Percentiles rank a stretch among this genome's conserved stretches.
Evolutionary conservation across 331 rosid species (phyloP).

Genomic region (Cydonia oblonga): DNA sequence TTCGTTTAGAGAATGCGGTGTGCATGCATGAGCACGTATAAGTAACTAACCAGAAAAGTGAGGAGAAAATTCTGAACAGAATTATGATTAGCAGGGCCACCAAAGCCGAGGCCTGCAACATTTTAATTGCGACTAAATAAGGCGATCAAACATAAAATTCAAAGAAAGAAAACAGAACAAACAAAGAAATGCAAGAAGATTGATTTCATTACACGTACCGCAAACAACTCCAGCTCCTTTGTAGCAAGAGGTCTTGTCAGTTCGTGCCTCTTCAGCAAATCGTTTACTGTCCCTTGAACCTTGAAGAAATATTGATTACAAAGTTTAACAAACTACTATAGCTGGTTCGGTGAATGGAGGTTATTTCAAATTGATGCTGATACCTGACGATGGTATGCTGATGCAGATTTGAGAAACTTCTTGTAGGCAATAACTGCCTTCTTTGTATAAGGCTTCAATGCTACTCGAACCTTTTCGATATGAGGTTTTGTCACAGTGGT

Average conservation of each 20-base stretch:
- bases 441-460: conserved; percentile 60
- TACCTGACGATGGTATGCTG: conserved; percentile 70
- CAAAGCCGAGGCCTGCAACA: conserved; percentile 85
- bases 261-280: conserved; percentile 60
- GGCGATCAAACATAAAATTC: conserved; percentile 6
- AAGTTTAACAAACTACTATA: not conserved
- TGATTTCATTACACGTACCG: conserved; percentile 37
- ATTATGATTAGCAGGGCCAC: conserved; percentile 63
- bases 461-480: conserved; percentile 52
- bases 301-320: conserved; percentile 21
- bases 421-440: conserved; percentile 45
- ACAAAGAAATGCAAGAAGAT: not conserved
- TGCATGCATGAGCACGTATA: not conserved
- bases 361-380: not conserved
- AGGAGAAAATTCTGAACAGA: conserved; percentile 49
- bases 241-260: conserved; percentile 67
- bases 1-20: not conserved
- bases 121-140: not conserved
- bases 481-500: conserved; percentile 71
- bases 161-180: conserved; percentile 1
- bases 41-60: conserved; percentile 47
- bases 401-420: conserved; percentile 66
- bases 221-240: conserved; percentile 86
- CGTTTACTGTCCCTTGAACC: conserved; percentile 69
- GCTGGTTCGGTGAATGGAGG: not conserved